Evolutionary conservation across 2,329 filamentous ascomycete genomes (phyloP).

Genomic region (Penicillium sp.): DNA sequence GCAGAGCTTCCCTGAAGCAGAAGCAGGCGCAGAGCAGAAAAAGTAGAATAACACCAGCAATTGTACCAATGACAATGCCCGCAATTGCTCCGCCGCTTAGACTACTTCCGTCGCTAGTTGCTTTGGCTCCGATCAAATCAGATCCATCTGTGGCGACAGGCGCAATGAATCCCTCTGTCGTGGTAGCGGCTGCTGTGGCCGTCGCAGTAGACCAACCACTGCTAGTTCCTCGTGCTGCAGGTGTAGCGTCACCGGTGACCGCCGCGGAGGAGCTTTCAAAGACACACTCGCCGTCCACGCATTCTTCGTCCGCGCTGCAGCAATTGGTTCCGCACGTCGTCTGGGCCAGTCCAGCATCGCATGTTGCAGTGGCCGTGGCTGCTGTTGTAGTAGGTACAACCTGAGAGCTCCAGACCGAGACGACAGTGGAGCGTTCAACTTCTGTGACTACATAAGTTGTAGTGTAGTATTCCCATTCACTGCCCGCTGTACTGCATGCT

Average conservation of each 20-base stretch:
- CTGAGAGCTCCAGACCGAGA: conserved; percentile 53
- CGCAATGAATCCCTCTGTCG: conserved; percentile 47
- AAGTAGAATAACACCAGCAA: conserved; percentile 46
- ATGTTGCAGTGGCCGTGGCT: conserved; percentile 35
- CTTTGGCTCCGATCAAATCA: conserved; percentile 35
- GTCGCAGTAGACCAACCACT: conserved; percentile 45
- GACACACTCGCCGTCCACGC: conserved; percentile 42
- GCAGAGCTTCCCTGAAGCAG: conserved; percentile 44
- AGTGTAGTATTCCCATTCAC: conserved; percentile 56
- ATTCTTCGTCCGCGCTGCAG: conserved; percentile 47
- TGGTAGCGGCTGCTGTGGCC: conserved; percentile 40
- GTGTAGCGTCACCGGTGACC: conserved; percentile 35
- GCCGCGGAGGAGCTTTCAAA: conserved; percentile 42
- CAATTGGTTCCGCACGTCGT: conserved; percentile 46
- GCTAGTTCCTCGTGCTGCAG: conserved; percentile 47
- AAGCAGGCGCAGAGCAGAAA: conserved; percentile 46
- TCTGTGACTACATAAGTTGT: conserved; percentile 55
- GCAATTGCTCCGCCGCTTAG: conserved; percentile 53
- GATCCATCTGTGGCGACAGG: conserved; percentile 46
- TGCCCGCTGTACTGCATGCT: conserved; percentile 38
- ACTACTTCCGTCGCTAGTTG: conserved; percentile 32
- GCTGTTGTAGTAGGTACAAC: conserved; percentile 23
- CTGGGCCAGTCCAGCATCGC: conserved; percentile 48
- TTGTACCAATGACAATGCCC: conserved; percentile 52
- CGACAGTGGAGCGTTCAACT: conserved; percentile 55